Percentiles rank a stretch among this genome's conserved stretches.
Conservation (phyloP, 768 basidiomycete genomes). For the Leccinum longicurvipes region DNA sequence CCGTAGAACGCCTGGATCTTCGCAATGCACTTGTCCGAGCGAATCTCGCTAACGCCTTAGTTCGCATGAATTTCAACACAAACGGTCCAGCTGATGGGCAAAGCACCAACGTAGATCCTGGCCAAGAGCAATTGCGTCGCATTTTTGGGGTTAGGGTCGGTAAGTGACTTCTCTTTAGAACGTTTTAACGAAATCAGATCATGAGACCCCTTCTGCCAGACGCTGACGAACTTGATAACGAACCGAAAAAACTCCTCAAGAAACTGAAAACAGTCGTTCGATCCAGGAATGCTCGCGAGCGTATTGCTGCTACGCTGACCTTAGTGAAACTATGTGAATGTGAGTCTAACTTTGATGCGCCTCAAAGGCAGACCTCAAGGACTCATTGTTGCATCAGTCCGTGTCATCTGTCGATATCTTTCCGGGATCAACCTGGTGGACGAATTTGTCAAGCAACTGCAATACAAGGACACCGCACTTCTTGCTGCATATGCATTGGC, state of each 20-base stretch:
- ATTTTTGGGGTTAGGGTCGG: constrained; percentile 22
- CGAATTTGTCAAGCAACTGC: constrained; percentile 17
- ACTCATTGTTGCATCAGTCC: constrained; percentile 8
- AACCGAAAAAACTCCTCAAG: constrained; percentile 10
- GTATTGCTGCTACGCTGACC: constrained; percentile 24
- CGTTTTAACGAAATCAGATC: neutral
- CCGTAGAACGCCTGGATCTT: constrained; percentile 12
- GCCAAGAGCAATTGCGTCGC: neutral
- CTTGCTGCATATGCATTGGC: constrained; percentile 23
- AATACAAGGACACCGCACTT: constrained; percentile 12
- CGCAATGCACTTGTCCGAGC: constrained; percentile 9
- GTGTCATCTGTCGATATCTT: constrained; percentile 6
- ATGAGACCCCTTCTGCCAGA: constrained; percentile 1
- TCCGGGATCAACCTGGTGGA: constrained; percentile 3
- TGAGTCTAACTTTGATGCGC: neutral
- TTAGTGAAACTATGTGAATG: constrained; percentile 23
- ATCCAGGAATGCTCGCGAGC: constrained; percentile 7
- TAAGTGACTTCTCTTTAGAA: neutral
- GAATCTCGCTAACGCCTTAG: constrained; percentile 19
- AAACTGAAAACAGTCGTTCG: constrained; percentile 7
- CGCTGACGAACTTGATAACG: neutral
- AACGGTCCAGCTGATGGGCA: neutral
- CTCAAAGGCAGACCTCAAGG: neutral
- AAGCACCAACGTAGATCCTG: neutral
- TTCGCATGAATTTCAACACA: neutral